These are phyloP conservation scores for Kwoniella bestiolae DNA, from an alignment of 768 basidiomycete species.

Conservation along the genomic window DNA sequence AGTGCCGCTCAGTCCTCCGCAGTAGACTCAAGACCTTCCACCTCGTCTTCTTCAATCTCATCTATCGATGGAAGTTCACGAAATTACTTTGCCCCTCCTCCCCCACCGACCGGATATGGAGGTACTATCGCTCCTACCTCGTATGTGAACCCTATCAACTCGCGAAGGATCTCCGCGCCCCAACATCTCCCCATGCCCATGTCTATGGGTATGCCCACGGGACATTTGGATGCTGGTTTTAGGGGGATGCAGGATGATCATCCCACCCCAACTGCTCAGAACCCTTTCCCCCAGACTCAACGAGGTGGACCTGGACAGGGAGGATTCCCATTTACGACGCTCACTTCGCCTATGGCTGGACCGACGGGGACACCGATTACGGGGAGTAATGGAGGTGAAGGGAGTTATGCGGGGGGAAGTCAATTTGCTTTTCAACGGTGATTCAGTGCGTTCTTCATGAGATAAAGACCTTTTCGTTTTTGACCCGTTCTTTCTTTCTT, in stretches of 20 bases:
- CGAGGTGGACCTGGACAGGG: background rate
- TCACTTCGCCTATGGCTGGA: slow-evolving; percentile 27
- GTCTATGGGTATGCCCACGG: background rate
- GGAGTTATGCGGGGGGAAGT: background rate
- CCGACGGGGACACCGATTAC: background rate
- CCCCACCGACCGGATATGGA: slow-evolving; percentile 2
- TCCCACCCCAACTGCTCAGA: slow-evolving; percentile 44
- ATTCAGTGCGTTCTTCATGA: no score
- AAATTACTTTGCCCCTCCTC: slow-evolving; percentile 16
- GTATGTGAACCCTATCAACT: slow-evolving; percentile 4
- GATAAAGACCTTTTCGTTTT: no score
- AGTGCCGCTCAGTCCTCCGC: background rate
- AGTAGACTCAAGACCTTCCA: slow-evolving; percentile 31
- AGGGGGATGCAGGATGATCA: slow-evolving; percentile 36
- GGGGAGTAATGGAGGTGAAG: slow-evolving; percentile 11
- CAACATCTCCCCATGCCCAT: slow-evolving; percentile 38
- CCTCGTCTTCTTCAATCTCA: slow-evolving; percentile 41
- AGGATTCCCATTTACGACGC: slow-evolving; percentile 25
- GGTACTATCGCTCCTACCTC: background rate
- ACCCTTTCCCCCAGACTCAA: slow-evolving; percentile 34
- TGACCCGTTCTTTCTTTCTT: no score
- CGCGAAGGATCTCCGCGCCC: slow-evolving; percentile 32
- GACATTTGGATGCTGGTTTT: slow-evolving; percentile 25
- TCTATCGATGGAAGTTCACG: slow-evolving; percentile 32
- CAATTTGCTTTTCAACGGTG: slow-evolving; percentile 43